Evolutionary conservation across 129 eudicot genomes (phyloP).

Genomic region (Chrysanthemum seticuspe): DNA sequence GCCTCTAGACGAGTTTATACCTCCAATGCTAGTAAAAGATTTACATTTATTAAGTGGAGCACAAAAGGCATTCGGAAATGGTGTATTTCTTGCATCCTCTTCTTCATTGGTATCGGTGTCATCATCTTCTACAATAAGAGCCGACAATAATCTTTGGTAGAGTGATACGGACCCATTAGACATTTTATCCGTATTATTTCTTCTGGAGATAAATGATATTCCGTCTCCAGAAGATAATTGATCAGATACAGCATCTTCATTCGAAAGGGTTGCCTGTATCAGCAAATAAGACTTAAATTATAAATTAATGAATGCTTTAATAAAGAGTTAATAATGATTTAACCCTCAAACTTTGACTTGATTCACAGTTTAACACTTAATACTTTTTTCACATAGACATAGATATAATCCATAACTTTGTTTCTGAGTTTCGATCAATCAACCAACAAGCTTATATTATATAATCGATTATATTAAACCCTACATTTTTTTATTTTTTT

Average conservation of each 20-base stretch:
- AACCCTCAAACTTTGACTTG: no score
- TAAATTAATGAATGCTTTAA: neutral
- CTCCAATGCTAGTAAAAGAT: conserved; percentile 40
- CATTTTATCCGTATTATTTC: conserved; percentile 13
- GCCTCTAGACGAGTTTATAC: conserved; percentile 27
- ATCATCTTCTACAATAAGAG: conserved; percentile 73
- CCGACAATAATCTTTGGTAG: conserved; percentile 78
- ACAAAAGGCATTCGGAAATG: conserved; percentile 19
- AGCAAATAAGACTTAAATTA: conserved; percentile 5
- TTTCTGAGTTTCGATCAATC: no score
- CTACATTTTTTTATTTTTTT: no score
- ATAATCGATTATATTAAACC: no score
- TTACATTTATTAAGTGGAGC: conserved; percentile 31
- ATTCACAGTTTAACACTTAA: no score
- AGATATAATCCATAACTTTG: no score
- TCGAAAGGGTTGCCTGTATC: conserved; percentile 41
- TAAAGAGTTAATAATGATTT: no score
- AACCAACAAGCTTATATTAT: no score
- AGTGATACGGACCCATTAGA: conserved; percentile 38
- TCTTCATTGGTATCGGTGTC: conserved; percentile 51
- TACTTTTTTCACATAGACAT: no score
- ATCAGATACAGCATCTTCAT: conserved; percentile 37
- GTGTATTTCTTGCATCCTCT: conserved; percentile 29
- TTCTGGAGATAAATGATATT: conserved; percentile 28
- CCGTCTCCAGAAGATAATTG: conserved; percentile 31